Conservation (phyloP, 441 rosid species). For the Populus hybrid region DNA sequence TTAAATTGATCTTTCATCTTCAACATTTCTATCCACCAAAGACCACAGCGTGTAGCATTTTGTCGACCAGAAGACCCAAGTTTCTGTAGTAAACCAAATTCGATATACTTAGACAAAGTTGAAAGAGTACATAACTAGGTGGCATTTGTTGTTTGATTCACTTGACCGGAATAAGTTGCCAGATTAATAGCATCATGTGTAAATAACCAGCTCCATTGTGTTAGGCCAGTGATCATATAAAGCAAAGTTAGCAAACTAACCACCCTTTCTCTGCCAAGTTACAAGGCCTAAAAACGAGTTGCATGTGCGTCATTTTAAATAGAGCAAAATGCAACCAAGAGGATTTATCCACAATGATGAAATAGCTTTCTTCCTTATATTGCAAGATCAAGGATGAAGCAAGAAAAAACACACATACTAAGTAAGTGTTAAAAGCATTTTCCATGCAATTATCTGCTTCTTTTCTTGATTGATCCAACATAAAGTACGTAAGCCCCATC, state of each 20-base stretch:
- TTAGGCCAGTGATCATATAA: background rate
- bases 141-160: background rate
- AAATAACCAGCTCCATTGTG: background rate
- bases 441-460: constrained; percentile 99
- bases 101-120: background rate
- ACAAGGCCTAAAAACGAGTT: background rate
- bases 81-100: constrained; percentile 51
- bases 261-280: background rate
- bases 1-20: constrained; percentile 81
- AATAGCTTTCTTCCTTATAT: background rate
- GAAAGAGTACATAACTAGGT: background rate
- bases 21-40: constrained; percentile 99
- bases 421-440: constrained; percentile 87
- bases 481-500: constrained; percentile 91
- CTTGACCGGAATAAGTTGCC: background rate
- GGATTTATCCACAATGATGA: background rate
- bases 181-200: background rate
- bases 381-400: background rate
- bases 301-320: background rate
- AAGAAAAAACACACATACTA: constrained; percentile 53
- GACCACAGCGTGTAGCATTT: constrained; percentile 93
- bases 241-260: background rate
- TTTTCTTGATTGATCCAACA: constrained; percentile 96
- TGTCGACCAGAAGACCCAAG: constrained; percentile 76
- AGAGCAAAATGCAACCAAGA: background rate